A percentile compares a stretch with the other conserved stretches of the same genome.
phyloP scores from a whole-genome alignment of 2,329 filamentous ascomycete species.

The Epichloe typhina region DNA sequence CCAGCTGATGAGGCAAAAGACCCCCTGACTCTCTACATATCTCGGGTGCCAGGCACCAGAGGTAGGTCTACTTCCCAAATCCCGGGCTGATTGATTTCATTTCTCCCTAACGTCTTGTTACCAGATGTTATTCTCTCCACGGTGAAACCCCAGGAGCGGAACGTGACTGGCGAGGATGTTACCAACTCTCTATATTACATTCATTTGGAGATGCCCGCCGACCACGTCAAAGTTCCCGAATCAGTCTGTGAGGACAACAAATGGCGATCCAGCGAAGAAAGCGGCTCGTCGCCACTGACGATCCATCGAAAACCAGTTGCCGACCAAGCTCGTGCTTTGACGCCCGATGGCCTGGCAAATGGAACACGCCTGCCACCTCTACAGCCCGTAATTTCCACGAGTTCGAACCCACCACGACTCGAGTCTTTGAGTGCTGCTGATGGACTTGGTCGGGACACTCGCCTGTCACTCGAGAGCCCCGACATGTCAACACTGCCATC shows the following conservation, averaged over 20 bases:
- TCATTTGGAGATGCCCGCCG: constrained; percentile 49
- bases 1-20: constrained; percentile 55
- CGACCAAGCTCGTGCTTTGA: constrained; percentile 15
- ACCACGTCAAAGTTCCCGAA: constrained; percentile 29
- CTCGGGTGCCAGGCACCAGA: constrained; percentile 80
- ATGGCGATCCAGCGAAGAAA: constrained; percentile 30
- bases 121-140: constrained; percentile 85
- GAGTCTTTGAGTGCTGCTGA: background rate
- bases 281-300: constrained; percentile 25
- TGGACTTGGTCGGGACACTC: background rate
- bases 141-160: constrained; percentile 76
- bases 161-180: constrained; percentile 78
- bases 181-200: constrained; percentile 83
- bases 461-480: background rate
- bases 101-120: constrained; percentile 2
- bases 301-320: constrained; percentile 42
- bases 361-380: constrained; percentile 1
- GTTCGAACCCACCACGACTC: background rate
- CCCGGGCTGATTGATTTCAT: constrained; percentile 3
- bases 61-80: constrained; percentile 35
- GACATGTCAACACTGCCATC: background rate
- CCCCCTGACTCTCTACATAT: constrained; percentile 77
- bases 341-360: constrained; percentile 13
- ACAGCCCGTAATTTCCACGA: background rate
- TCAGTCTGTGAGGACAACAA: constrained; percentile 17